phyloP scores from a whole-genome alignment of 1,284 basidiomycete species.

The Microbotryum scabiosae region DNA sequence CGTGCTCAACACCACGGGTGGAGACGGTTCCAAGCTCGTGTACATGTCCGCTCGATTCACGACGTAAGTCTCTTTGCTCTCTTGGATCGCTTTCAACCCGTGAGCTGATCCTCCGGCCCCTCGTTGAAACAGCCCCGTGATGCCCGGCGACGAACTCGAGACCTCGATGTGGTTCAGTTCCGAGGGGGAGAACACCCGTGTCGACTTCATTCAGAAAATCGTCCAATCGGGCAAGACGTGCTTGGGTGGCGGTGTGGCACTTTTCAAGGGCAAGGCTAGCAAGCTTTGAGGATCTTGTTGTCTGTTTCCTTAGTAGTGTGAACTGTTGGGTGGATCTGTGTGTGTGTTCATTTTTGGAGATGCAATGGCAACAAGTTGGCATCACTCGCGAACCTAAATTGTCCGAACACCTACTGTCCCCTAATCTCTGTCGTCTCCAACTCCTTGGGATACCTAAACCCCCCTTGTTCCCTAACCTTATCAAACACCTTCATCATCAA shows the following conservation, averaged over 20 bases:
- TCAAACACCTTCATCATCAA: conserved; percentile 41
- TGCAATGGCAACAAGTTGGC: no score
- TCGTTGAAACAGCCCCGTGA: conserved; percentile 12
- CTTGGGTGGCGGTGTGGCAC: conserved; percentile 32
- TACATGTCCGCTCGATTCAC: conserved; percentile 66
- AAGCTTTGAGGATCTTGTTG: conserved; percentile 17
- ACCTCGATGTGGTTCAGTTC: conserved; percentile 63
- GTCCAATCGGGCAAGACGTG: conserved; percentile 57
- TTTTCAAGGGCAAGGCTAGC: conserved; percentile 25
- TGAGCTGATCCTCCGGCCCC: background rate
- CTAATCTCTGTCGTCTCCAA: conserved; percentile 36
- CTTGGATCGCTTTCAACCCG: no score
- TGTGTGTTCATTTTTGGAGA: no score
- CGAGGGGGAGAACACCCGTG: conserved; percentile 56
- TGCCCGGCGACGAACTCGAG: conserved; percentile 47
- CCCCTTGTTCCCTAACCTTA: conserved; percentile 39
- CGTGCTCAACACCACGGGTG: conserved; percentile 53
- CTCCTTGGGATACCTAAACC: conserved; percentile 38
- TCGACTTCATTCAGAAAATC: conserved; percentile 64
- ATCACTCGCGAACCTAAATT: no score
- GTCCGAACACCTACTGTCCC: no score
- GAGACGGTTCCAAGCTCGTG: conserved; percentile 54
- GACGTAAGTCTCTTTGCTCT: conserved; percentile 34
- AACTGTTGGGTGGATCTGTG: background rate
- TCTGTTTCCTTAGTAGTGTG: background rate